Percentiles rank a stretch among this genome's conserved stretches.
Evolutionary conservation across 2,329 filamentous ascomycete genomes (phyloP).

Genomic region (Geosmithia morbida): DNA sequence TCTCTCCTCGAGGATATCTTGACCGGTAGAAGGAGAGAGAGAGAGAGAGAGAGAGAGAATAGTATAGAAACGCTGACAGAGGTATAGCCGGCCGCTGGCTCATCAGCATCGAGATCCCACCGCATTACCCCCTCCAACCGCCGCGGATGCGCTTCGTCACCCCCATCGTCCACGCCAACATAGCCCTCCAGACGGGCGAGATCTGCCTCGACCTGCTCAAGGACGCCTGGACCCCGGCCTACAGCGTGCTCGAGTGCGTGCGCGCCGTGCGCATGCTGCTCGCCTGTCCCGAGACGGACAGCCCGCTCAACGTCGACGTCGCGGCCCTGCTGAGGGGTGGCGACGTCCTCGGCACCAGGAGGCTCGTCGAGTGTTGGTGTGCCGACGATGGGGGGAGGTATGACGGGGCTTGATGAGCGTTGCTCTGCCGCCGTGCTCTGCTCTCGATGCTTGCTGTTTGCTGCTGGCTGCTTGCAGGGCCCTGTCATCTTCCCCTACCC

Average conservation of each 20-base stretch:
- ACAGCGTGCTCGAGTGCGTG: constrained; percentile 63
- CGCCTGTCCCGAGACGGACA: constrained; percentile 52
- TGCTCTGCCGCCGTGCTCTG: background rate
- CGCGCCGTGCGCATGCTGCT: constrained; percentile 57
- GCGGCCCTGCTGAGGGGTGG: constrained; percentile 56
- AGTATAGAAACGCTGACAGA: background rate
- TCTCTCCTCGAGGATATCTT: too few relatives aligned
- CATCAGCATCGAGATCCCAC: constrained; percentile 61
- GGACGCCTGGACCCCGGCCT: constrained; percentile 71
- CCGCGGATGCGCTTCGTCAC: constrained; percentile 74
- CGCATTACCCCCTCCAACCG: constrained; percentile 63
- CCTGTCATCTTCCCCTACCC: too few relatives aligned
- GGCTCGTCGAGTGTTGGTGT: constrained; percentile 60
- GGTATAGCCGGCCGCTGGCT: constrained; percentile 61
- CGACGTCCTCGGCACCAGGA: constrained; percentile 52
- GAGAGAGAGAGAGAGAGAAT: background rate
- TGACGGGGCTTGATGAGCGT: constrained; percentile 15
- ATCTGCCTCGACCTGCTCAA: constrained; percentile 84
- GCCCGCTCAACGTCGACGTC: constrained; percentile 66
- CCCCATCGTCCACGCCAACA: constrained; percentile 74
- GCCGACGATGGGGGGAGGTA: constrained; percentile 19
- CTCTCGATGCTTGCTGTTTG: background rate
- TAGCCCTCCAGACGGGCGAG: constrained; percentile 57
- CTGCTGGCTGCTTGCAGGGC: too few relatives aligned
- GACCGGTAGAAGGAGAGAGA: too few relatives aligned